These are phyloP conservation scores for Metschnikowia peoriensis DNA, from an alignment of 805 yeast species.

Conservation along the genomic window DNA sequence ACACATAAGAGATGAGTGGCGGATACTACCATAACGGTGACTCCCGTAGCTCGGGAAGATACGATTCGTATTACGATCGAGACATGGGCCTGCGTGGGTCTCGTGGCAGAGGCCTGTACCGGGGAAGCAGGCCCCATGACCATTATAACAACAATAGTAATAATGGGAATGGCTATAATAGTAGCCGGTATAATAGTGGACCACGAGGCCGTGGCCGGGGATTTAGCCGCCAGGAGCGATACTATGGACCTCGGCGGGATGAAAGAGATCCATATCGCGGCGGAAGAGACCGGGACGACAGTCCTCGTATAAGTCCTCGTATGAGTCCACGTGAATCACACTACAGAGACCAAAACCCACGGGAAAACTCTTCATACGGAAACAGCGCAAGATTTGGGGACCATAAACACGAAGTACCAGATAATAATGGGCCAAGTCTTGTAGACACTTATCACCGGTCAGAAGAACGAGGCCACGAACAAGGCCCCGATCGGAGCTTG, in stretches of 20 bases:
- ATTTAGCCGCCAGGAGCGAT: constrained; percentile 2
- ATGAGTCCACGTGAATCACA: not conserved
- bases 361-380: not conserved
- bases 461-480: not conserved
- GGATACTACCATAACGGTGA: constrained; percentile 3
- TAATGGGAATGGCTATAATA: no score
- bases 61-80: constrained; percentile 10
- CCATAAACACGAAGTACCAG: no score
- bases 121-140: constrained; percentile 20
- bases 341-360: not conserved
- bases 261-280: not conserved
- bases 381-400: not conserved
- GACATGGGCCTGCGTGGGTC: constrained; percentile 8
- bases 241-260: constrained; percentile 1
- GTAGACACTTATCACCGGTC: no score
- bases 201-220: constrained; percentile 20
- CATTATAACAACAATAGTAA: constrained; percentile 1
- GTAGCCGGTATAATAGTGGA: not conserved
- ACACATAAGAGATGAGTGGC: constrained; percentile 5
- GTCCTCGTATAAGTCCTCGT: constrained; percentile 1
- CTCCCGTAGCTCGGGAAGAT: constrained; percentile 8
- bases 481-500: not conserved
- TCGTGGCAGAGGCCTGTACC: constrained; percentile 23
- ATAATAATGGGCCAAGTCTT: no score
- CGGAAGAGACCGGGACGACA: not conserved